Percentiles rank a stretch among this genome's conserved stretches.
phyloP scores from a whole-genome alignment of 2,329 filamentous ascomycete genomes.

The Fusarium nygamai region DNA sequence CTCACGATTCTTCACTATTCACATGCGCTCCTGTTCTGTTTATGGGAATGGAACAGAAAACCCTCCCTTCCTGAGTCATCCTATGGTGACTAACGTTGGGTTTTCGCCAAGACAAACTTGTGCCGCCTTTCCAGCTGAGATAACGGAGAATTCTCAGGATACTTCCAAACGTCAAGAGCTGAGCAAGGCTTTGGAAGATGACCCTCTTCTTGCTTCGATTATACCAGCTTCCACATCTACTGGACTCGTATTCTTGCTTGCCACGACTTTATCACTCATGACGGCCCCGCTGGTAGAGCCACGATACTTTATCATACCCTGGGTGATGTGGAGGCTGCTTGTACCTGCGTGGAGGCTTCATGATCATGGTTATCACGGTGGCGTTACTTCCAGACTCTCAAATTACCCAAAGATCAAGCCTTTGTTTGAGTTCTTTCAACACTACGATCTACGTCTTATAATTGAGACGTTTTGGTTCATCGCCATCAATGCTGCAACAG shows the following conservation, averaged over 20 bases:
- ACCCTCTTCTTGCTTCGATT: slow-evolving; percentile 43
- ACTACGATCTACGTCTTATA: slow-evolving; percentile 58
- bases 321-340: slow-evolving; percentile 90
- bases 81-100: slow-evolving; percentile 37
- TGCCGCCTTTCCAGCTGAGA: slow-evolving; percentile 3
- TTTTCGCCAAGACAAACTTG: slow-evolving; percentile 10
- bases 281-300: slow-evolving; percentile 95
- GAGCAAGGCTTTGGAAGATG: slow-evolving; percentile 34
- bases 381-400: background rate
- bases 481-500: slow-evolving; percentile 70
- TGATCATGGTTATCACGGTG: slow-evolving; percentile 17
- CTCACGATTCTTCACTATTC: slow-evolving; percentile 30
- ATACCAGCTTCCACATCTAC: slow-evolving; percentile 59
- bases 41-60: slow-evolving; percentile 1
- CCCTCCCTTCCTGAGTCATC: slow-evolving; percentile 43
- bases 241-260: slow-evolving; percentile 67
- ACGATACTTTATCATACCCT: slow-evolving; percentile 94
- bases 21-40: slow-evolving; percentile 27
- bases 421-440: slow-evolving; percentile 12
- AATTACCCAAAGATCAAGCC: background rate
- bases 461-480: slow-evolving; percentile 77
- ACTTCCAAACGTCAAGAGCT: slow-evolving; percentile 1
- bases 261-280: slow-evolving; percentile 81
- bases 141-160: slow-evolving; percentile 1
- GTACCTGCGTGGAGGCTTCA: slow-evolving; percentile 64